Conservation (phyloP, 495 filamentous ascomycete genomes). For the Neurospora tetrasperma region DNA sequence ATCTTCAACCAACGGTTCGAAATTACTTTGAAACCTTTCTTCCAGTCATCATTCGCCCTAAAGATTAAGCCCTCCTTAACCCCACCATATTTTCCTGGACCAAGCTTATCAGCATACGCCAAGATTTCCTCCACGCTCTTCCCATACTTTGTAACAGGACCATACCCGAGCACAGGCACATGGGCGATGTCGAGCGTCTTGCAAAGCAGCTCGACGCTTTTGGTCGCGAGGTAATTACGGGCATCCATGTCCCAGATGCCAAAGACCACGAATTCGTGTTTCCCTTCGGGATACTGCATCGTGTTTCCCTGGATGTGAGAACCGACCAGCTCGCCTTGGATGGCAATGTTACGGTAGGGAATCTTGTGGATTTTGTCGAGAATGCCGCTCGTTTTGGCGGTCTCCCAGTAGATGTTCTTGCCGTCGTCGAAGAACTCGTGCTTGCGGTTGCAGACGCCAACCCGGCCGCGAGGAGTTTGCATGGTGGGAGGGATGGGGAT, state of each 20-base stretch:
- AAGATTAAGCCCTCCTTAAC: conserved; percentile 14
- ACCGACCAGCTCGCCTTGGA: conserved; percentile 15
- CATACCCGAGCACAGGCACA: conserved; percentile 8
- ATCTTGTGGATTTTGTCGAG: conserved; percentile 2
- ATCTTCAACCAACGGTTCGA: conserved; percentile 15
- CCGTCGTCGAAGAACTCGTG: neutral
- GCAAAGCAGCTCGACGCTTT: conserved; percentile 5
- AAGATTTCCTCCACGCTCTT: conserved; percentile 7
- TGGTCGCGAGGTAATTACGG: neutral
- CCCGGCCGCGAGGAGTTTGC: neutral
- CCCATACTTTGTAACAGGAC: neutral
- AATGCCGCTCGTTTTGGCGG: conserved; percentile 4
- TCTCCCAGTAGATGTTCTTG: conserved; percentile 6
- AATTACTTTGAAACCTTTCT: conserved; percentile 15
- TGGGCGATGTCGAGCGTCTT: conserved; percentile 4
- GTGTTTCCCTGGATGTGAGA: conserved; percentile 10
- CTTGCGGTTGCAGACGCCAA: neutral
- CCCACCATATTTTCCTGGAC: conserved; percentile 1
- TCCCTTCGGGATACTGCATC: conserved; percentile 9
- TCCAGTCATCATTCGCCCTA: conserved; percentile 1
- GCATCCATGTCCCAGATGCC: conserved; percentile 14
- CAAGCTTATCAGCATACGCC: conserved; percentile 7
- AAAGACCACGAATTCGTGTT: conserved; percentile 15
- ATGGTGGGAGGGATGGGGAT: neutral
- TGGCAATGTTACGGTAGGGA: conserved; percentile 8